Percentiles rank a stretch among this genome's conserved stretches.
phyloP scores from a whole-genome alignment of 2,329 filamentous ascomycete genomes.

The Ophiostoma sp. region DNA sequence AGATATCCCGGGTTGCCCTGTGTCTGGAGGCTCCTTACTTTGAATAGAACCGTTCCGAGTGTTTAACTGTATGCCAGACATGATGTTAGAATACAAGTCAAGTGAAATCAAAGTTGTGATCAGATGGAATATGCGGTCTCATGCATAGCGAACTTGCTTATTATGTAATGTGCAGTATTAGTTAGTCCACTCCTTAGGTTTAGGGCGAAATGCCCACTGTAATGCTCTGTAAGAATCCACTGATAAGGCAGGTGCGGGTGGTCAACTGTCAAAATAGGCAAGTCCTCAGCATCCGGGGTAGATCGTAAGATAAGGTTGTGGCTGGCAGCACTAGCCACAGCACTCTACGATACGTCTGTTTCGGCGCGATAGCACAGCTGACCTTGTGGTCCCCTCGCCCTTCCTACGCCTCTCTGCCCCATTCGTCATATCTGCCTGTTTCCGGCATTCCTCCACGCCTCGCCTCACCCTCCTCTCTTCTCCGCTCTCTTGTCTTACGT shows the following conservation, averaged over 20 bases:
- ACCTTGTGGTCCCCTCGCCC: not conserved
- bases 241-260: not conserved
- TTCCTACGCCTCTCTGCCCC: not conserved
- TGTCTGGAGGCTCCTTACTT: not conserved
- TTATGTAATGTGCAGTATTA: not conserved
- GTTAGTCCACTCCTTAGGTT: too few relatives aligned
- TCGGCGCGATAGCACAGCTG: constrained; percentile 6
- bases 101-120: not conserved
- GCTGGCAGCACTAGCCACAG: constrained; percentile 8
- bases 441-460: constrained; percentile 6
- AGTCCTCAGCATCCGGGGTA: constrained; percentile 3
- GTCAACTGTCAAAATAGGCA: not conserved
- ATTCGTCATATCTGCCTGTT: constrained; percentile 14
- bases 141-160: not conserved
- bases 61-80: not conserved
- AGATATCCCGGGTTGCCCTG: constrained; percentile 7
- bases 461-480: not conserved
- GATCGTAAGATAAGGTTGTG: not conserved
- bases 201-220: not conserved
- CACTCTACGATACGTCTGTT: not conserved
- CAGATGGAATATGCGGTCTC: not conserved
- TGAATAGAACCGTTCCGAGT: not conserved
- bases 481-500: too few relatives aligned
- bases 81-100: not conserved
- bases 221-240: not conserved